Evolutionary conservation across 306 rosid genomes (phyloP), one percentile per base, ranked within the genome.

Genomic region (Dalbergia oliveri): DNA sequence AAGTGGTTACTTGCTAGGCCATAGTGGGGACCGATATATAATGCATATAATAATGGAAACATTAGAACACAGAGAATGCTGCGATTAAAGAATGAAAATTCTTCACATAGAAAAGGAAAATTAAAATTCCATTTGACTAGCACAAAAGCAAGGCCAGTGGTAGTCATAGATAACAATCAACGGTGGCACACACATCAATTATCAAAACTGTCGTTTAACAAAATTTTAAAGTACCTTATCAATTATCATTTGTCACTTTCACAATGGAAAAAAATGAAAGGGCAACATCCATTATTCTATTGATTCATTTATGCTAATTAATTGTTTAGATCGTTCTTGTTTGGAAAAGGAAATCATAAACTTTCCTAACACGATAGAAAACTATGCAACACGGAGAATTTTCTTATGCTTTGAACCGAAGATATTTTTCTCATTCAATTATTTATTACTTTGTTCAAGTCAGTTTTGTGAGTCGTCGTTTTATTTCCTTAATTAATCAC

Each of bases 191-290:
- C 23, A 12, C 3, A 10, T 34, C 66, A 35, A 49, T 34, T 23
- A 51, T 72, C 75, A 16, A 54, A 58, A 41, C 63, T 26, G 73
- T 67, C 78, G 67, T 77, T 73, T 60, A 66, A 63, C 74, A 26
- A 60, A 51, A 53, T 37, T 43, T 39, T 61, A 18, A 69, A 63
- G 67, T 49, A 63, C 35, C 12, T 70, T 70, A 82, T 37, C 7
- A 37, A 37, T 37, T 82, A 78, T 50, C 14, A 12, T 63, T 82
- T 15, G 69, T 77, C 86, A 18, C 69, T 71, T 71, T 76, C 54
- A 41, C 37, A 11, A 39, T 34, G 59, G 66, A 33, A 34, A 59
- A 37, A 26, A 37, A 56, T 13, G 39, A 49, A 35, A 43, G 15
- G 37, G 14, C 19, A 44, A 12, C 6, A 35, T 47, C 39, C 16